Conservation (phyloP, 2,329 filamentous ascomycete genomes). For the Elsinoe arachidis region DNA sequence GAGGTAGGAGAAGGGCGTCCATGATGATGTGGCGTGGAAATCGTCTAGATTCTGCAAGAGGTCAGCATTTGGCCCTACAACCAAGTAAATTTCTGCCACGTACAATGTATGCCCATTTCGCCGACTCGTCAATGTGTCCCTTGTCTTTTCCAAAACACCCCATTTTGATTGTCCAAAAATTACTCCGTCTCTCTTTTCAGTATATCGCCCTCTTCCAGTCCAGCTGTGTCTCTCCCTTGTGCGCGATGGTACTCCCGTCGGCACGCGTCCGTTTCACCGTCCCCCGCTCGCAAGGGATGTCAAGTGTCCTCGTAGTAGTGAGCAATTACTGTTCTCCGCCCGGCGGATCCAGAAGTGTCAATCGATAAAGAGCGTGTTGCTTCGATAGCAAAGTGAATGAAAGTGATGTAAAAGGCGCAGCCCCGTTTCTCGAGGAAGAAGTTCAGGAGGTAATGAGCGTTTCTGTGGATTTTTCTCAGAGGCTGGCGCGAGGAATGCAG, state of each 20-base stretch:
- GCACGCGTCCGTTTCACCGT: slow-evolving; percentile 1
- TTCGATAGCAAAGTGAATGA: not conserved
- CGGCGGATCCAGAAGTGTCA: not conserved
- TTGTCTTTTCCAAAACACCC: slow-evolving; percentile 28
- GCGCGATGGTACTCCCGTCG: not conserved
- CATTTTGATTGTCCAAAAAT: slow-evolving; percentile 21
- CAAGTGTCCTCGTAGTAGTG: not conserved
- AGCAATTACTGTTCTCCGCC: not conserved
- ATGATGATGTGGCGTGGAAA: slow-evolving; percentile 75
- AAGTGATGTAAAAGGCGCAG: slow-evolving; percentile 10
- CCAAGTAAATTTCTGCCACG: too few species aligned
- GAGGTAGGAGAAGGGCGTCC: slow-evolving; percentile 68
- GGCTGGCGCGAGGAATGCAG: slow-evolving; percentile 9
- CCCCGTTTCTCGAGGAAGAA: not conserved
- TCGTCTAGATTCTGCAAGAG: slow-evolving; percentile 46
- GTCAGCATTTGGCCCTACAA: slow-evolving; percentile 19
- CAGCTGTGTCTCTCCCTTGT: not conserved
- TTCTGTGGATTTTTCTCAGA: slow-evolving; percentile 3
- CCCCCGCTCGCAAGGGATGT: not conserved
- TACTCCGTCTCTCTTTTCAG: not conserved
- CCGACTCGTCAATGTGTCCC: slow-evolving; percentile 35
- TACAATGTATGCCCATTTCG: slow-evolving; percentile 85
- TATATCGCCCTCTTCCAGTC: not conserved
- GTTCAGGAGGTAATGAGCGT: slow-evolving; percentile 1
- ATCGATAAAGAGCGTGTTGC: slow-evolving; percentile 2